A percentile compares a stretch with the other conserved stretches of the same genome.
Evolutionary conservation across 495 filamentous ascomycete species (phyloP).

Genomic region (Saxophila tyrrhenica): DNA sequence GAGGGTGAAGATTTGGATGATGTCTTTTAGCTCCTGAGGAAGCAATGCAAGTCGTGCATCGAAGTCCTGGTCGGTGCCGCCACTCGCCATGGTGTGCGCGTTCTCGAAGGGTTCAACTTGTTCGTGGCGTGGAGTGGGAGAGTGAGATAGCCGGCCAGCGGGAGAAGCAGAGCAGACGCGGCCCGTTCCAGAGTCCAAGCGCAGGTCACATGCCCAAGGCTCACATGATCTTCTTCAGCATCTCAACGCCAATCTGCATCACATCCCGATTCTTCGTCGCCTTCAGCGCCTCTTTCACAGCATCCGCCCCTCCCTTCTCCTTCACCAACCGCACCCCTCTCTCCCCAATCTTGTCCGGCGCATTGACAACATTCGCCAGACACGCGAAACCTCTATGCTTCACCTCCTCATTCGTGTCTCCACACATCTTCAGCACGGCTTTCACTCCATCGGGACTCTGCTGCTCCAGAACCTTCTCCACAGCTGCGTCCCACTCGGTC

Average conservation of each 20-base stretch:
- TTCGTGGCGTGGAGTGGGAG: neutral
- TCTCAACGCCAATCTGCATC: conserved; percentile 6
- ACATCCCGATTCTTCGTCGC: conserved; percentile 6
- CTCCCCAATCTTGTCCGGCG: conserved; percentile 40
- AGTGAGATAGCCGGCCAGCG: neutral
- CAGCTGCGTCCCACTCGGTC: conserved; percentile 61
- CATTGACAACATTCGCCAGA: conserved; percentile 49
- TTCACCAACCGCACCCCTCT: conserved; percentile 5
- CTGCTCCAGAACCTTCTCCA: conserved; percentile 54
- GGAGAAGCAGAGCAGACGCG: neutral
- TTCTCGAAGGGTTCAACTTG: neutral
- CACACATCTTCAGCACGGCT: conserved; percentile 60
- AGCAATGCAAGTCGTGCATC: neutral
- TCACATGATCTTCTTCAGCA: conserved; percentile 10
- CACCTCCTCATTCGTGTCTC: conserved; percentile 63
- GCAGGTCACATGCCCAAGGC: neutral
- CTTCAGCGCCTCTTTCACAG: conserved; percentile 5
- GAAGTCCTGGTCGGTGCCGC: neutral
- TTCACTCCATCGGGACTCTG: conserved; percentile 46
- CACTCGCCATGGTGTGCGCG: neutral
- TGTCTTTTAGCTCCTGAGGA: neutral
- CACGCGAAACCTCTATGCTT: conserved; percentile 70
- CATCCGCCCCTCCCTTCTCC: conserved; percentile 18
- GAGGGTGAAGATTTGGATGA: neutral
- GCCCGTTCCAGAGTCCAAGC: neutral